Conservation (phyloP, 192 early-diverging fungal genomes). For the Coemansia sp. region DNA sequence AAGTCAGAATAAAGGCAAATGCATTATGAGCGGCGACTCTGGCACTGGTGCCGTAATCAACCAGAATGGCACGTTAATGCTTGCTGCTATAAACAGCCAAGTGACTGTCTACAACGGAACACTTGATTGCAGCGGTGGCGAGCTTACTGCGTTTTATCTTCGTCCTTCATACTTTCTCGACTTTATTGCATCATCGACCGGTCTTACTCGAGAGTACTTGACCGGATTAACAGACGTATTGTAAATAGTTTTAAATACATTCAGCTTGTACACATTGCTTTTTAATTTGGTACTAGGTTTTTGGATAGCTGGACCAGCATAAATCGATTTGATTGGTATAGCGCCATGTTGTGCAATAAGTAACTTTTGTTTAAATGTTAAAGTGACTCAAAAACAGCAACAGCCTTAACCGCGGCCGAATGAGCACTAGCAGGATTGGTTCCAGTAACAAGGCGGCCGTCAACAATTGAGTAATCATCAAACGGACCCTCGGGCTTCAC, state of each 20-base stretch:
- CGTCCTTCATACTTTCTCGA: slow-evolving; percentile 3
- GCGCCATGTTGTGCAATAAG: too few species aligned
- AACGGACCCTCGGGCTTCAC: slow-evolving; percentile 53
- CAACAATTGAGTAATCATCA: slow-evolving; percentile 44
- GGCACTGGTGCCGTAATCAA: slow-evolving; percentile 4
- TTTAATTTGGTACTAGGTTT: not conserved
- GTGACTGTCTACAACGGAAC: not conserved
- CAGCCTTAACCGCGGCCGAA: slow-evolving; percentile 43
- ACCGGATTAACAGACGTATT: not conserved
- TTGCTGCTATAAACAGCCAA: slow-evolving; percentile 4
- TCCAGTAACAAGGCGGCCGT: slow-evolving; percentile 69
- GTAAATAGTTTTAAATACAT: not conserved
- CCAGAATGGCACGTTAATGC: not conserved
- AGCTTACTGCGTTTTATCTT: not conserved
- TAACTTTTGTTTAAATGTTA: slow-evolving; percentile 5
- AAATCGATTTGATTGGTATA: too few species aligned
- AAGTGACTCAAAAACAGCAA: slow-evolving; percentile 28
- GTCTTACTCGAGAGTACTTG: slow-evolving; percentile 3
- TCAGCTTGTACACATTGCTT: too few species aligned
- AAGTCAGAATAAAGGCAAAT: not conserved
- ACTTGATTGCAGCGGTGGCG: not conserved
- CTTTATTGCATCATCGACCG: slow-evolving; percentile 1
- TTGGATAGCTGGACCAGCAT: too few species aligned
- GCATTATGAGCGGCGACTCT: slow-evolving; percentile 8
- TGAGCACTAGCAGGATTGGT: slow-evolving; percentile 66